phyloP scores from a whole-genome alignment of 495 filamentous ascomycete species.

The Hamigera avellanea region DNA sequence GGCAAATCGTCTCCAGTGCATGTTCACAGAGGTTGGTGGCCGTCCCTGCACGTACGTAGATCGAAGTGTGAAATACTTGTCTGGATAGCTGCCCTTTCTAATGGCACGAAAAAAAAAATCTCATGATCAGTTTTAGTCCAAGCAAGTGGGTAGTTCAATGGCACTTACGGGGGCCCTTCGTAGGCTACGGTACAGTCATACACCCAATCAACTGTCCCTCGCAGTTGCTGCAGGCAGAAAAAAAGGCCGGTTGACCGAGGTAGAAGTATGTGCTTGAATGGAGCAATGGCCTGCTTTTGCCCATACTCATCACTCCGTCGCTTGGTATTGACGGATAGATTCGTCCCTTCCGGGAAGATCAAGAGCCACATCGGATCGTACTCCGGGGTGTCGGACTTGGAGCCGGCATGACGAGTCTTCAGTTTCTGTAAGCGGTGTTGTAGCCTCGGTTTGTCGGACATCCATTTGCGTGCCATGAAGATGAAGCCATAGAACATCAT shows the following conservation, averaged over 20 bases:
- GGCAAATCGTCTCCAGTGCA: constrained; percentile 56
- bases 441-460: constrained; percentile 47
- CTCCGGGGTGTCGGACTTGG: constrained; percentile 32
- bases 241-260: constrained; percentile 53
- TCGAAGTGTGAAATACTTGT: constrained; percentile 55
- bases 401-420: constrained; percentile 37
- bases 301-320: constrained; percentile 42
- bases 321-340: constrained; percentile 48
- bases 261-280: constrained; percentile 45
- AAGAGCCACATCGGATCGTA: constrained; percentile 62
- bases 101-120: constrained; percentile 1
- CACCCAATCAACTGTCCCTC: constrained; percentile 49
- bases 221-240: constrained; percentile 51
- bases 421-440: constrained; percentile 49
- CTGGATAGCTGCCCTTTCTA: constrained; percentile 48
- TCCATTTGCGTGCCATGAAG: constrained; percentile 59
- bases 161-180: constrained; percentile 53
- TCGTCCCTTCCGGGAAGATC: constrained; percentile 62
- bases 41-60: constrained; percentile 52
- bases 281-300: constrained; percentile 38
- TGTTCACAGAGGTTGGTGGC: constrained; percentile 58
- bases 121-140: constrained; percentile 4
- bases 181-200: constrained; percentile 63
- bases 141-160: neutral
- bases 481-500: constrained; percentile 64